Evolutionary conservation across 768 basidiomycete genomes (phyloP).

Genomic region (Flagelloscypha sp.): DNA sequence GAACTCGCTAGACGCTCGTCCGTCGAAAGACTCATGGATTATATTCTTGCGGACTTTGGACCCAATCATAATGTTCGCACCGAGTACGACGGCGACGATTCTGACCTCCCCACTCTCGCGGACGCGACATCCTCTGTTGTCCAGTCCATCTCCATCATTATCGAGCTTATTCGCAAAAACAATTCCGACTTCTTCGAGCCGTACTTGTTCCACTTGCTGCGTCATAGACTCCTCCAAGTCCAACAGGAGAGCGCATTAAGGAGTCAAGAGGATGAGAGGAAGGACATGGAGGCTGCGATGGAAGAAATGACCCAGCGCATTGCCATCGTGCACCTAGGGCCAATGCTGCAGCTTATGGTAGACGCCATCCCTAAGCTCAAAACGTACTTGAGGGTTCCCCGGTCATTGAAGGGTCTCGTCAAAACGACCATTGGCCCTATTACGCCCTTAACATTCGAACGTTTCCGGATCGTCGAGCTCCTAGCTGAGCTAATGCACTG

Average conservation of each 20-base stretch:
- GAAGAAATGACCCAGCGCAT: constrained; percentile 75
- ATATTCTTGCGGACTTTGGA: constrained; percentile 66
- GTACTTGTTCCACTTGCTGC: constrained; percentile 88
- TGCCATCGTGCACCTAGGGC: constrained; percentile 87
- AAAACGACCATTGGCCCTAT: constrained; percentile 68
- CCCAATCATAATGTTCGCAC: constrained; percentile 12
- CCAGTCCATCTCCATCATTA: constrained; percentile 79
- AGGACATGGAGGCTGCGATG: constrained; percentile 63
- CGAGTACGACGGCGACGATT: constrained; percentile 12
- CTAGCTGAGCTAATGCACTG: constrained; percentile 96
- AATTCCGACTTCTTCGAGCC: constrained; percentile 99
- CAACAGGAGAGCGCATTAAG: constrained; percentile 55
- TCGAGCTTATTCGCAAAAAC: constrained; percentile 93
- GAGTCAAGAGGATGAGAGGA: constrained; percentile 51
- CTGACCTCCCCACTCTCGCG: constrained; percentile 32
- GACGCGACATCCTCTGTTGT: constrained; percentile 71
- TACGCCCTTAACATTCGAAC: constrained; percentile 83
- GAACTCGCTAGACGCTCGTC: constrained; percentile 73
- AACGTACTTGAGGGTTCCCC: constrained; percentile 57
- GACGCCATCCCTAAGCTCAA: constrained; percentile 64
- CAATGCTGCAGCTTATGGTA: constrained; percentile 67
- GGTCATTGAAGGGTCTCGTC: constrained; percentile 64
- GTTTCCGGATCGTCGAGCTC: constrained; percentile 92
- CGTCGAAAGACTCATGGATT: constrained; percentile 62
- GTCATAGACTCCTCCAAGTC: constrained; percentile 82